Conservation (phyloP, 225 moss, liverwort and hornwort genomes). For the Sphagnum contortum region DNA sequence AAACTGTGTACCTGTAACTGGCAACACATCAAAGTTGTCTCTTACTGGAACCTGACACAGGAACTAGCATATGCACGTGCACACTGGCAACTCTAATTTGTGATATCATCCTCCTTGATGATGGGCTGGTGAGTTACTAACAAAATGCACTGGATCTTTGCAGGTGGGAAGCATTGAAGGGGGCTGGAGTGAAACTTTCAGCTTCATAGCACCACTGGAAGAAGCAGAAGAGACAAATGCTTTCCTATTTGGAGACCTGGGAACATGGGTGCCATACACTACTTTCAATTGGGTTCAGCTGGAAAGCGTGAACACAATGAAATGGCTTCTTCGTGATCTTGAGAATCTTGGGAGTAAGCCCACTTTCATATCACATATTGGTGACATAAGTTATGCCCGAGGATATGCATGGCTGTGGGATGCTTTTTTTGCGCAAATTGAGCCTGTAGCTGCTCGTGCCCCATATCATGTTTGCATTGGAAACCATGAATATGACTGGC, state of each 20-base stretch:
- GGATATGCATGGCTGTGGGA: conserved; percentile 92
- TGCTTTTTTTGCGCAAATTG: conserved; percentile 72
- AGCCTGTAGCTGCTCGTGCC: conserved; percentile 58
- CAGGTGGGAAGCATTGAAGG: conserved; percentile 68
- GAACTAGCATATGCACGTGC: too few relatives aligned
- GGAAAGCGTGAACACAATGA: conserved; percentile 61
- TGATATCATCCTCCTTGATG: too few relatives aligned
- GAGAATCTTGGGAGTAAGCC: conserved; percentile 32
- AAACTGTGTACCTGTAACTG: too few relatives aligned
- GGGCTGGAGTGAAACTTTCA: conserved; percentile 72
- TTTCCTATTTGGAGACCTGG: conserved; percentile 91
- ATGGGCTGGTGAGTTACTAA: too few relatives aligned
- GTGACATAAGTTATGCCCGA: conserved; percentile 85
- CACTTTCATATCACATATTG: conserved; percentile 63
- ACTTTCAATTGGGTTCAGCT: conserved; percentile 68
- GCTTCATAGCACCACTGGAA: conserved; percentile 42
- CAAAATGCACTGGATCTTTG: too few relatives aligned
- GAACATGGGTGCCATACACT: conserved; percentile 63
- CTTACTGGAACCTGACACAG: too few relatives aligned
- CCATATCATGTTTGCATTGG: conserved; percentile 89
- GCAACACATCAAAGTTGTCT: too few relatives aligned
- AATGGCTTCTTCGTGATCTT: conserved; percentile 57
- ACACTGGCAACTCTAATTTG: too few relatives aligned
- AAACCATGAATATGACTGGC: conserved; percentile 95
- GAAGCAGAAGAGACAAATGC: conserved; percentile 48